Evolutionary conservation across 2,329 filamentous ascomycete species (phyloP).

Genomic region (Zasmidium citrigriseum): DNA sequence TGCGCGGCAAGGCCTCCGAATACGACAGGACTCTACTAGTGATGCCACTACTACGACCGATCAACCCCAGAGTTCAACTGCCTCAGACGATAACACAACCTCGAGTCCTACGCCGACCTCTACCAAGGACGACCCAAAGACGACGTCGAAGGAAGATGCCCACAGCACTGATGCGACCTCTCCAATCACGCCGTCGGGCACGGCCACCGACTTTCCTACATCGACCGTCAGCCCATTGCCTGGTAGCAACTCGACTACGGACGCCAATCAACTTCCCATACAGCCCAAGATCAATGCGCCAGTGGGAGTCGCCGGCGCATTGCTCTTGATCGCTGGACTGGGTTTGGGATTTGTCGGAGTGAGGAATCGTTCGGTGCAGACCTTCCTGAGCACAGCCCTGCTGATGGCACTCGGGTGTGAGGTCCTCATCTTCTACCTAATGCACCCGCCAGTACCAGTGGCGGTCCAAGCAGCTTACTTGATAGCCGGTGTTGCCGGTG

Average conservation of each 20-base stretch:
- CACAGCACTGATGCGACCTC: constrained; percentile 1
- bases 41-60: constrained; percentile 6
- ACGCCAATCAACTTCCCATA: constrained; percentile 60
- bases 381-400: constrained; percentile 77
- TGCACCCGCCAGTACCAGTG: constrained; percentile 73
- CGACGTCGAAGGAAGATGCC: background rate
- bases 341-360: constrained; percentile 77
- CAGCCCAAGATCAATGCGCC: constrained; percentile 76
- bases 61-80: constrained; percentile 2
- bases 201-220: background rate
- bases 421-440: constrained; percentile 84
- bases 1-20: constrained; percentile 8
- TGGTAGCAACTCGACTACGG: background rate
- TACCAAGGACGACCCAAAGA: background rate
- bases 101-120: constrained; percentile 4
- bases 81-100: background rate
- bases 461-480: constrained; percentile 85
- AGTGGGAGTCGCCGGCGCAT: constrained; percentile 73
- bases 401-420: constrained; percentile 72
- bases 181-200: constrained; percentile 2
- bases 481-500: constrained; percentile 73
- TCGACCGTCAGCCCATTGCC: background rate
- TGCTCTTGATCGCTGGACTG: constrained; percentile 73
- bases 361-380: constrained; percentile 74
- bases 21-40: constrained; percentile 9